Percentiles rank a stretch among this genome's conserved stretches.
Conservation (phyloP, 805 yeast species). For the Metschnikowia matae region DNA sequence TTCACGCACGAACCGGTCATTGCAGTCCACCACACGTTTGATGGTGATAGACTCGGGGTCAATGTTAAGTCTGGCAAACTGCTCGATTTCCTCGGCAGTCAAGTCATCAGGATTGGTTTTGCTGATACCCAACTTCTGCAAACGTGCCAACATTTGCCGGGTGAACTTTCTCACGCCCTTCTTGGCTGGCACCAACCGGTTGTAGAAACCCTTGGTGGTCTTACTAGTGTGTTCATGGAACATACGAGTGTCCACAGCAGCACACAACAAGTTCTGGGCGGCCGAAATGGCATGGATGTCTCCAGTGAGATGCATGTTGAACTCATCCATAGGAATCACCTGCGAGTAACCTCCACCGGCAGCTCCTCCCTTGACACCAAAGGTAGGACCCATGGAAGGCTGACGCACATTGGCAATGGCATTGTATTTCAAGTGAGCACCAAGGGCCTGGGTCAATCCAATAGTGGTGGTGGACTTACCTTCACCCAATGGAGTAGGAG, state of each 20-base stretch:
- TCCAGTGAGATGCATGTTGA: slow-evolving; percentile 95
- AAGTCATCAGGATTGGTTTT: slow-evolving; percentile 78
- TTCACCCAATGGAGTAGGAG: slow-evolving; percentile 98
- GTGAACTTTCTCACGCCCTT: slow-evolving; percentile 79
- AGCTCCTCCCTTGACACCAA: slow-evolving; percentile 98
- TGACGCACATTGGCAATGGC: slow-evolving; percentile 95
- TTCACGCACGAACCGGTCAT: slow-evolving; percentile 86
- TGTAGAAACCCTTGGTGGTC: slow-evolving; percentile 70
- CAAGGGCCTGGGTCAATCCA: slow-evolving; percentile 94
- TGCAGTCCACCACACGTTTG: slow-evolving; percentile 91
- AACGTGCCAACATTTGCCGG: slow-evolving; percentile 70
- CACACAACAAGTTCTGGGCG: slow-evolving; percentile 90
- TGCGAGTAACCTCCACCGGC: slow-evolving; percentile 99
- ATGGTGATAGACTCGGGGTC: slow-evolving; percentile 88
- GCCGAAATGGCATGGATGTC: slow-evolving; percentile 95
- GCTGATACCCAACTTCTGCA: slow-evolving; percentile 73
- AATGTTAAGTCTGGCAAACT: slow-evolving; percentile 80
- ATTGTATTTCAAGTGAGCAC: slow-evolving; percentile 79
- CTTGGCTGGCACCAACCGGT: slow-evolving; percentile 80
- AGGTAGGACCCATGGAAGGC: slow-evolving; percentile 98
- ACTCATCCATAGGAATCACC: slow-evolving; percentile 98
- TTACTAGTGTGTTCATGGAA: slow-evolving; percentile 90
- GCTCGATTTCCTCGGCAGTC: slow-evolving; percentile 67
- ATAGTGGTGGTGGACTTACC: slow-evolving; percentile 96
- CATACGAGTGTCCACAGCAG: slow-evolving; percentile 95